phyloP scores from a whole-genome alignment of 2,329 filamentous ascomycete genomes.

The Mollisiaceae sp. region DNA sequence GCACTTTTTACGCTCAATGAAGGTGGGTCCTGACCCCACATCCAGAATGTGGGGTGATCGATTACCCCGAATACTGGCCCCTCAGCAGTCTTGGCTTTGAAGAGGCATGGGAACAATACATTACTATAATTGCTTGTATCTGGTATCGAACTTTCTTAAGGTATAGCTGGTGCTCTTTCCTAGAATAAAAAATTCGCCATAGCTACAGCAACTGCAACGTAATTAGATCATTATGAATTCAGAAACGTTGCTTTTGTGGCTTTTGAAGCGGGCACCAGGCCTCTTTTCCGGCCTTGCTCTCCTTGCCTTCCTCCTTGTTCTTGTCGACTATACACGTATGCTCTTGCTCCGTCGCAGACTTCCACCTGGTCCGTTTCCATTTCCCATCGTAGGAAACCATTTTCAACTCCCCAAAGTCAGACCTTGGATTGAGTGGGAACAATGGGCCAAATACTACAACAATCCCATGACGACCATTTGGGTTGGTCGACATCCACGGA shows the following conservation, averaged over 20 bases:
- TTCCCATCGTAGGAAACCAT: slow-evolving; percentile 19
- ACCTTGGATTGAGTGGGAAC: slow-evolving; percentile 20
- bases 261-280: background rate
- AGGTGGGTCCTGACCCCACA: no score
- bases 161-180: no score
- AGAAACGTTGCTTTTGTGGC: background rate
- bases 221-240: background rate
- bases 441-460: slow-evolving; percentile 17
- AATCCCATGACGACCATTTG: slow-evolving; percentile 19
- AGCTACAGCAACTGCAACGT: background rate
- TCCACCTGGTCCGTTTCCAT: slow-evolving; percentile 19
- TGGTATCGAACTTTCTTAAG: no score
- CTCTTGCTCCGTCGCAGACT: slow-evolving; percentile 12
- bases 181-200: no score
- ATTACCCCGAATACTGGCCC: no score
- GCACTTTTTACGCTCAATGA: no score
- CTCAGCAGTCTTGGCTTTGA: no score
- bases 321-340: slow-evolving; percentile 16
- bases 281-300: background rate
- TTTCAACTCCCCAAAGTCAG: slow-evolving; percentile 12
- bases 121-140: no score
- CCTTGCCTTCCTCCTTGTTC: background rate
- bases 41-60: no score
- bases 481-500: slow-evolving; percentile 8
- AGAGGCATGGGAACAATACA: no score